Base-by-base conservation (phyloP, 495 filamentous ascomycete species). In the Aspergillus ellipticus region DNA sequence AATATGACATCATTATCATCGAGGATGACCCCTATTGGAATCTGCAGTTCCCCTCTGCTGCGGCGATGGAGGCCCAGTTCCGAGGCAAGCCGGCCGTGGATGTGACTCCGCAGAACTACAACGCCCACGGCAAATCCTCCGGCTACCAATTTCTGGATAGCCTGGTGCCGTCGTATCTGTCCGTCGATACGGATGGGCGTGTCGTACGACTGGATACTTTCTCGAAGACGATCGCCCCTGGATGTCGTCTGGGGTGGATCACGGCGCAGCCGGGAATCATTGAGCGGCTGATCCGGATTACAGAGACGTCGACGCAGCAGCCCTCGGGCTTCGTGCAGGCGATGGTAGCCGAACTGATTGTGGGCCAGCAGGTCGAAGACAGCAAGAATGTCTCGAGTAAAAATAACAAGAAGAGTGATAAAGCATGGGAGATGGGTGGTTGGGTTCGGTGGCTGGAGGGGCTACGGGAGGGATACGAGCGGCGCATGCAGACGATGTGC, bases 1-100 rank as follows among this genome's bases (percentile, higher is more conserved):
- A 83, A 61, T 94, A 90, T 69, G 91, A 97, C 68, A 84, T 97
- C 54, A 83, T 96, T 62, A 96, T 97, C 57, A 74, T 95, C 59
- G 93, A 97, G 71, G 93, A 97, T 65, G 92, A 96, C 53, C 93
- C 93, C 2, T 97, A 97, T 73, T 97, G 91, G 89, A 93, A 94
- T 65, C 80, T 97, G 11, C 93, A 96, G 64, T 96, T 82, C 60
- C 89, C 89, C 2, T 89, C 86, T 3, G 85, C 85, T 4, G 74
- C 77, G 33, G 55, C 58, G 21, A 49, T 57, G 50, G 66, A 75
- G 54, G 65, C 71, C 16, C 54, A 60, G 46, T 65, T 69, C 47
- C 74, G 76, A n/a, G 67, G 68, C 17, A 51, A 37, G 49, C 69
- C 47, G 11, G 51, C 56, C 28, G 45, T 50, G 22, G 10, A 43